phyloP scores from a whole-genome alignment of 2,329 filamentous ascomycete species.

The Rhexocercosporidium sp. region DNA sequence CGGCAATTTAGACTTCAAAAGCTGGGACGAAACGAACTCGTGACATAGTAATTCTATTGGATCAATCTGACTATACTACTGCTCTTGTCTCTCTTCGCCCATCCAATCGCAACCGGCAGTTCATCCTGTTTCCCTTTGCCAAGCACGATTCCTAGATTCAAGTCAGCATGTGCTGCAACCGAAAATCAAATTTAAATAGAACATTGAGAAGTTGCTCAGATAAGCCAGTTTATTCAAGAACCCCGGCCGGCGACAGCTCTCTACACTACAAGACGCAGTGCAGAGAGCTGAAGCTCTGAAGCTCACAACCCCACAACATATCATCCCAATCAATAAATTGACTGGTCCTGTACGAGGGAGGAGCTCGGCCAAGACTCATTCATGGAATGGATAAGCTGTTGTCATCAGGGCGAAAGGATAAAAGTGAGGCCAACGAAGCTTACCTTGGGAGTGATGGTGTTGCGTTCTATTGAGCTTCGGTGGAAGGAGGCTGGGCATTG shows the following conservation, averaged over 20 bases:
- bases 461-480: neutral
- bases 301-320: constrained; percentile 77
- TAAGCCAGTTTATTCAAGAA: constrained; percentile 74
- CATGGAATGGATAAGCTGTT: constrained; percentile 80
- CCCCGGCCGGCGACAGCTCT: constrained; percentile 59
- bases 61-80: neutral
- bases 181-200: neutral
- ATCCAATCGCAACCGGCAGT: neutral
- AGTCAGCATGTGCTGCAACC: constrained; percentile 11
- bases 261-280: constrained; percentile 63
- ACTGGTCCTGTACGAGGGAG: constrained; percentile 72
- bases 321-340: constrained; percentile 60
- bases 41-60: neutral
- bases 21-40: neutral
- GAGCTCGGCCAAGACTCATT: constrained; percentile 70
- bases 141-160: neutral
- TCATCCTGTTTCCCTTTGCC: neutral
- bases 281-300: constrained; percentile 58
- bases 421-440: constrained; percentile 16
- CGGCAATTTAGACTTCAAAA: constrained; percentile 2
- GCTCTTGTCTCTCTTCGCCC: neutral
- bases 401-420: constrained; percentile 54
- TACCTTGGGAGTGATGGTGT: constrained; percentile 28
- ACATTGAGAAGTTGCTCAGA: constrained; percentile 54
- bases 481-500: constrained; percentile 13